phyloP scores from a whole-genome alignment of 352 stramenopile species.

The Saprolegnia parasitica region DNA sequence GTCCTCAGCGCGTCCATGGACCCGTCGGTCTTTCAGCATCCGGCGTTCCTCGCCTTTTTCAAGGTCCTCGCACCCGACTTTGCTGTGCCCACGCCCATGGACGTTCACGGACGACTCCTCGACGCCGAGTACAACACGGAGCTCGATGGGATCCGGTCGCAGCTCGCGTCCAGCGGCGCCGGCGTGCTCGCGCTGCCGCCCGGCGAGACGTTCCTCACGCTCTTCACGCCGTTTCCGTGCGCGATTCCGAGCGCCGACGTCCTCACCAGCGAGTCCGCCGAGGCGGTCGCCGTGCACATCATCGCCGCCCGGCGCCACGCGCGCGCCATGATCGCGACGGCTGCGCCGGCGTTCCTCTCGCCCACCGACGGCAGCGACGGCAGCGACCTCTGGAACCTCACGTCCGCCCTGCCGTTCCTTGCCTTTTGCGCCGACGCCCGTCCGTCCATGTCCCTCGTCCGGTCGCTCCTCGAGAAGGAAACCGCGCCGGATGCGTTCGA shows the following conservation, averaged over 20 bases:
- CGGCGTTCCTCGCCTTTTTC: neutral
- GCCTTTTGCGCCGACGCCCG: neutral
- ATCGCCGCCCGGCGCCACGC: neutral
- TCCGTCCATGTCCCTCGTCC: neutral
- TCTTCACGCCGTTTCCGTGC: conserved; percentile 1
- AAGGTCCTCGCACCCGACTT: neutral
- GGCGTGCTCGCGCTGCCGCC: neutral
- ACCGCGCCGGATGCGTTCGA: neutral
- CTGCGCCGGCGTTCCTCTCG: no score
- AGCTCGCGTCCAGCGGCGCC: conserved; percentile 2
- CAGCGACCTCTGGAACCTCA: neutral
- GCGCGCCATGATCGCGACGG: neutral
- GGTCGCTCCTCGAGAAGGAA: neutral
- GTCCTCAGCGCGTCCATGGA: neutral
- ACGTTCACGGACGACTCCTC: neutral
- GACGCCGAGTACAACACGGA: conserved; percentile 3
- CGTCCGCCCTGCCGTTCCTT: neutral
- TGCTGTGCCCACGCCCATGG: neutral
- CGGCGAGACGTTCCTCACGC: neutral
- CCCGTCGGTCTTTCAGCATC: neutral
- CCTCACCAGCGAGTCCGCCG: neutral
- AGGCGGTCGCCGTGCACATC: neutral
- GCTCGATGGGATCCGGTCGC: neutral
- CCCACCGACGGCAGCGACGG: neutral
- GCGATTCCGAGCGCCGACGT: neutral